phyloP scores from a whole-genome alignment of 352 stramenopile genomes.

The Globisporangium viniferum region DNA sequence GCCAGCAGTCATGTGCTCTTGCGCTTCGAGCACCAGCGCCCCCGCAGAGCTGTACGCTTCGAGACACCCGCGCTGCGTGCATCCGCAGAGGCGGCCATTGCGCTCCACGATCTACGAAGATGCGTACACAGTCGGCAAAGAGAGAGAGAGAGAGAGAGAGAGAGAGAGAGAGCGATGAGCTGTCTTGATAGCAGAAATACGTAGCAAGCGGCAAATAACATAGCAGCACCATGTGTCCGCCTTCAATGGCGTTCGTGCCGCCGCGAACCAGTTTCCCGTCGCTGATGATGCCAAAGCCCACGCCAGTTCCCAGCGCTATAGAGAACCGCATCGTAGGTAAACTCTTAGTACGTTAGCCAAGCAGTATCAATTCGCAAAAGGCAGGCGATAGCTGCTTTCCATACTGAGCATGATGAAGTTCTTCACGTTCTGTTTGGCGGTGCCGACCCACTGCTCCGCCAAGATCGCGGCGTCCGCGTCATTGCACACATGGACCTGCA shows the following conservation, averaged over 20 bases:
- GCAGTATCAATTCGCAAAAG: neutral
- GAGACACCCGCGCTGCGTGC: constrained; percentile 69
- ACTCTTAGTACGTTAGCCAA: neutral
- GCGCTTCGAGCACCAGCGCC: constrained; percentile 58
- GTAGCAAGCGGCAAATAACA: no score
- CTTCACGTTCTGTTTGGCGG: constrained; percentile 48
- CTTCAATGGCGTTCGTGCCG: constrained; percentile 68
- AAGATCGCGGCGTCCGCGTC: constrained; percentile 80
- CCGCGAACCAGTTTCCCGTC: constrained; percentile 69
- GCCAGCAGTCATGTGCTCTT: constrained; percentile 63
- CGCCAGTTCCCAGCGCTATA: constrained; percentile 61
- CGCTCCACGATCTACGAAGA: constrained; percentile 72
- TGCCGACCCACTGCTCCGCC: constrained; percentile 79
- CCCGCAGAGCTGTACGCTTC: constrained; percentile 77
- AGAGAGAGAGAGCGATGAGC: no score
- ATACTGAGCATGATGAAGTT: constrained; percentile 86
- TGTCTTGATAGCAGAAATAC: no score
- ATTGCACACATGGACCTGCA: constrained; percentile 59
- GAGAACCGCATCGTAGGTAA: no score
- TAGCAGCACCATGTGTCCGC: constrained; percentile 61
- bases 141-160: no score
- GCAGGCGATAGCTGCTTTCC: neutral
- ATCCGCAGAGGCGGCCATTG: constrained; percentile 72
- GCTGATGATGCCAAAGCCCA: constrained; percentile 65
- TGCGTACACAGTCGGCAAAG: neutral